Evolutionary conservation across 306 rosid genomes (phyloP).

Genomic region (Gastrolobium bilobum): DNA sequence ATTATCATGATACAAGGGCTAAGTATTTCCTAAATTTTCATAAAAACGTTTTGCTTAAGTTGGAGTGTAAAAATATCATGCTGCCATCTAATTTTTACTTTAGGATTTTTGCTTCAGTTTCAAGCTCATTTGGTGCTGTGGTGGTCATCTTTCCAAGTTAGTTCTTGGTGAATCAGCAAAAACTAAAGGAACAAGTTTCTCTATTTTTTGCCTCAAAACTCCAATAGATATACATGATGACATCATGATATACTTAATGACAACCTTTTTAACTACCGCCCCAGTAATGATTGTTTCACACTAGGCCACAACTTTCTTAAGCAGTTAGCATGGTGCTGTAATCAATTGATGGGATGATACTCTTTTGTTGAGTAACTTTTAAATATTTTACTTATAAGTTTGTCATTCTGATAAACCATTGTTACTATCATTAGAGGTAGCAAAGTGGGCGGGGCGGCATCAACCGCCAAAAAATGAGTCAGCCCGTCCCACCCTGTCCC

Average conservation of each 20-base stretch:
- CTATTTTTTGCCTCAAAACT: slow-evolving; percentile 14
- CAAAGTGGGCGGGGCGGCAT: no score
- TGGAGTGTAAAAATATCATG: background rate
- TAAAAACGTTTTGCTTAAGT: background rate
- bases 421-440: background rate
- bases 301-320: slow-evolving; percentile 6
- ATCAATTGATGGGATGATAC: background rate
- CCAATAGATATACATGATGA: no score
- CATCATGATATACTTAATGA: slow-evolving; percentile 1
- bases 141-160: background rate
- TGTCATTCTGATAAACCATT: background rate
- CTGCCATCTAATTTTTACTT: background rate
- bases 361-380: slow-evolving; percentile 4
- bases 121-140: slow-evolving; percentile 34
- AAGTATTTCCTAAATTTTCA: background rate
- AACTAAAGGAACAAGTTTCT: slow-evolving; percentile 12
- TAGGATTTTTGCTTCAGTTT: slow-evolving; percentile 32
- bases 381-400: background rate
- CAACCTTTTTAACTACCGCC: slow-evolving; percentile 30
- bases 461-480: no score
- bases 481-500: no score
- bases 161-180: slow-evolving; percentile 20
- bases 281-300: slow-evolving; percentile 22
- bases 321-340: slow-evolving; percentile 5
- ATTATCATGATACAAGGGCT: slow-evolving; percentile 13